Conservation (phyloP, 202 grass and related monocot genomes). For the Zizania palustris region DNA sequence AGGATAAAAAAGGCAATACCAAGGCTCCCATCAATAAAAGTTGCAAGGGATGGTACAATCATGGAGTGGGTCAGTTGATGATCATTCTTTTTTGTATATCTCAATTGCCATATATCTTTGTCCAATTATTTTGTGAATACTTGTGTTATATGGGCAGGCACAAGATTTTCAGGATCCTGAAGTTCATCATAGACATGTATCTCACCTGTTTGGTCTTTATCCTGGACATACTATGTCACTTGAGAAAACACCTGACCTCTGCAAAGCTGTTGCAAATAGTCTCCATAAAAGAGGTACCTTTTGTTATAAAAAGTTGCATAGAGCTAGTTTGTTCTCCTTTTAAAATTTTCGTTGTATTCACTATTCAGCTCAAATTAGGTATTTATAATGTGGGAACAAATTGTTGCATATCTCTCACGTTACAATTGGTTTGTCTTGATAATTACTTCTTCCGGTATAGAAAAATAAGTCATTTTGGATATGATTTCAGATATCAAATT, state of each 20-base stretch:
- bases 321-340: background rate
- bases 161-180: conserved; percentile 84
- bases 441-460: too few relatives aligned
- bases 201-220: conserved; percentile 95
- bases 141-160: conserved; percentile 55
- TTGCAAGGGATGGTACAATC: conserved; percentile 85
- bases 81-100: conserved; percentile 31
- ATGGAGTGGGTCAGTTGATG: conserved; percentile 86
- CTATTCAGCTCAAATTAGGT: background rate
- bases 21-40: conserved; percentile 65
- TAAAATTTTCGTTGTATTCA: conserved; percentile 14
- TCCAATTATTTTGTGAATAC: conserved; percentile 14
- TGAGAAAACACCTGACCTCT: conserved; percentile 81
- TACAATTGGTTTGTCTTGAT: background rate
- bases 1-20: conserved; percentile 69
- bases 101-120: conserved; percentile 2
- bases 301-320: conserved; percentile 5
- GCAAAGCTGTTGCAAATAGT: conserved; percentile 82
- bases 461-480: too few relatives aligned
- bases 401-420: background rate
- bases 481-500: too few relatives aligned
- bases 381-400: background rate
- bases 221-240: conserved; percentile 87
- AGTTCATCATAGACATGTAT: conserved; percentile 87
- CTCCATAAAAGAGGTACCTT: conserved; percentile 90